Conservation (phyloP, 2,329 filamentous ascomycete genomes). For the Aspergillus sp. region DNA sequence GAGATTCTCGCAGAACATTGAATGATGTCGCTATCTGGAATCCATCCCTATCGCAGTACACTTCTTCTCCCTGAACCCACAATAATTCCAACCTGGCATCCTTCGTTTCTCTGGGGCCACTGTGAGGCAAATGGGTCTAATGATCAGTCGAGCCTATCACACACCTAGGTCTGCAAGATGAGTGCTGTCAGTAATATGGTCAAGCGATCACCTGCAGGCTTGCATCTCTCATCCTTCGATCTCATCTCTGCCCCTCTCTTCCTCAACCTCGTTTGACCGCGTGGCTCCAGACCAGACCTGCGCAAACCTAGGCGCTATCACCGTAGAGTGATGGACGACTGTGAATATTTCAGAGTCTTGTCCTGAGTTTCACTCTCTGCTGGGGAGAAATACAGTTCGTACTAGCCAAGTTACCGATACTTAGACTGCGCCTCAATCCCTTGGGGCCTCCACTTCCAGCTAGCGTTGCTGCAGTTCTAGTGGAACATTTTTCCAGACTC, state of each 20-base stretch:
- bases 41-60: neutral
- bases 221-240: conserved; percentile 24
- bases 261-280: conserved; percentile 24
- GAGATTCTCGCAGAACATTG: neutral
- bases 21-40: neutral
- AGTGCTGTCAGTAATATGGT: conserved; percentile 13
- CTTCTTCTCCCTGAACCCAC: neutral
- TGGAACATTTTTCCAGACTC: conserved; percentile 8
- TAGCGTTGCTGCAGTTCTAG: conserved; percentile 15
- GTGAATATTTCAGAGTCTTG: neutral
- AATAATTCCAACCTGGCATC: neutral
- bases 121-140: conserved; percentile 2
- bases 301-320: conserved; percentile 27
- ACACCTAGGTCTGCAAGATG: neutral
- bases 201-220: conserved; percentile 28
- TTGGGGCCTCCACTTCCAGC: conserved; percentile 18
- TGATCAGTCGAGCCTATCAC: conserved; percentile 6
- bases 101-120: neutral
- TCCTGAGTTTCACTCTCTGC: neutral
- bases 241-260: conserved; percentile 19
- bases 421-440: conserved; percentile 16
- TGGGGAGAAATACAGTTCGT: neutral
- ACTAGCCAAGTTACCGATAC: conserved; percentile 1
- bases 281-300: conserved; percentile 30
- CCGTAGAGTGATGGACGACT: neutral